Base-by-base conservation (phyloP, 371 early-diverging fungal species). In the Conidiobolus incongruus region DNA sequence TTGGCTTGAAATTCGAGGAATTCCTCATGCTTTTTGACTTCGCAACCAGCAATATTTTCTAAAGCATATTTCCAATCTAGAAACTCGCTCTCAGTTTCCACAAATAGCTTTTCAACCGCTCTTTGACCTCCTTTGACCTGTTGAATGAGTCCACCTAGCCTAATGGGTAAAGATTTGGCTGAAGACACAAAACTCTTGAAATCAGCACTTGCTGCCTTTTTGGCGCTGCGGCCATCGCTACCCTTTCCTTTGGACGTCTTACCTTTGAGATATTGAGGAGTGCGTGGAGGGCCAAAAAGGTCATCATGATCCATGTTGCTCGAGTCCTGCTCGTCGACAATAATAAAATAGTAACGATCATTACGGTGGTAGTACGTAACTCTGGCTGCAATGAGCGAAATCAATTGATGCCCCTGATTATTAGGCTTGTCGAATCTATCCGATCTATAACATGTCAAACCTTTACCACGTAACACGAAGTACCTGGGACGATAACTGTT, bases 391-490 rank as follows among this genome's bases (percentile, higher is more conserved):
- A 28, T 24, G 11, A 41, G 21, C 7, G 41, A 16, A 13, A 41
- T 41, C 8, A 31, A 7, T n/a, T 30, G 12, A 10, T 10, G n/a
- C n/a, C n/a, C 41, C 15, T 7, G 12, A 15, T 28, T 28, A 10
- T 41, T 41, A 10, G 12, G 10, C 17, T 41, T 41, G 19, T 41
- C 41, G 30, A 41, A 41, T 15, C 41, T 11, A 31, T 41, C 41
- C 17, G 41, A 41, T 15, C 13, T 28, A 20, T 41, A 41, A 20
- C 41, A 41, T 4, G 41, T 28, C 2, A 41, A 20, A 13, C 29
- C 41, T 15, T 41, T 41, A 7, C 41, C 41, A 8, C 41, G 26
- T 11, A 41, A 20, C 13, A 41, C 41, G 20, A 41, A 41, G 21
- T 41, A 41, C 23, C 41, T 11, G 13, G 23, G 29, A 6, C 41